These are phyloP conservation scores for Diaporthe sp. DNA, from an alignment of 2,329 filamentous ascomycete genomes.

Conservation along the genomic window DNA sequence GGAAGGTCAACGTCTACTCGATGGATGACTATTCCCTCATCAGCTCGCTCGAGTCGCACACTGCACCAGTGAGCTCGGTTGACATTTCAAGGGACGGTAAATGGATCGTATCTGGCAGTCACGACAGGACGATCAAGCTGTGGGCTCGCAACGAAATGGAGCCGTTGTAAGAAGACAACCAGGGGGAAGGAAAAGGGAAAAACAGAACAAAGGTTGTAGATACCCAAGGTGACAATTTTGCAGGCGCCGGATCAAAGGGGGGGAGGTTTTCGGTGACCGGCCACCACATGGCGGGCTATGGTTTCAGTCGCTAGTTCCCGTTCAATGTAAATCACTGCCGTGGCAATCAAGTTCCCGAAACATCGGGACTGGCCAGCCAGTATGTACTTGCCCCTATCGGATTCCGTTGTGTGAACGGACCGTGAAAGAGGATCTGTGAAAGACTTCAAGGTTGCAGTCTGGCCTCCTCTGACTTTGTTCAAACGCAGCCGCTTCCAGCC, in stretches of 20 bases:
- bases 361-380: not conserved
- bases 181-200: not conserved
- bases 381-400: not conserved
- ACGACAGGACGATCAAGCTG: constrained; percentile 95
- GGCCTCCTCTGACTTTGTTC: not conserved
- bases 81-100: constrained; percentile 88
- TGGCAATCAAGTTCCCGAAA: not conserved
- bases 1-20: constrained; percentile 94
- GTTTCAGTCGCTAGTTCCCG: constrained; percentile 12
- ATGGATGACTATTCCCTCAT: constrained; percentile 95
- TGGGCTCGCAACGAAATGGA: constrained; percentile 85
- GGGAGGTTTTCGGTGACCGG: constrained; percentile 6
- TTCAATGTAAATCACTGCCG: not conserved
- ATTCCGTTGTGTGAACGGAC: not conserved
- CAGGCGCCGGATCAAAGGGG: not conserved
- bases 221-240: constrained; percentile 32
- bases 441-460: not conserved
- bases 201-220: constrained; percentile 19
- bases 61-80: constrained; percentile 90
- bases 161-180: constrained; percentile 21
- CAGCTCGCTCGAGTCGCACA: constrained; percentile 90
- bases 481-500: constrained; percentile 20
- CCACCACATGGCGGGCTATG: not conserved
- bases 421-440: not conserved
- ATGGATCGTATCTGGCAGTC: constrained; percentile 95